Evolutionary conservation across 495 filamentous ascomycete species (phyloP), one percentile per base, ranked within the genome.

Genomic region (Thozetella sp.): DNA sequence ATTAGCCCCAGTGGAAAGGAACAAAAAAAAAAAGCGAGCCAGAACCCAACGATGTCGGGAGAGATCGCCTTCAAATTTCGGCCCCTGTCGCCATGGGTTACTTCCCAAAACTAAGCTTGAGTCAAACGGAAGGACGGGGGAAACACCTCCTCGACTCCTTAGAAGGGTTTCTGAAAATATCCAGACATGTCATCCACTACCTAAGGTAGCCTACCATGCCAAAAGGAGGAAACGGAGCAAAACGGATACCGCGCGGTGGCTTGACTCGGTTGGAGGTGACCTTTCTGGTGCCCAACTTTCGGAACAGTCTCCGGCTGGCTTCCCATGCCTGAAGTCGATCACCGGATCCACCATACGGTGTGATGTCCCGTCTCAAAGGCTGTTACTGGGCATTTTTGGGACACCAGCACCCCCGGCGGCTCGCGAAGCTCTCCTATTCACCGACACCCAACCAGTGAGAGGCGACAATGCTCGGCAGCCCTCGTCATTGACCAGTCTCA

Each of bases 81-180:
- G 43, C n/a, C 43, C 43, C n/a, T 48, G 43, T 48, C 43, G 43
- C 20, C 43, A 48, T 48, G 43, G 43, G 12, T 48, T n/a, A n/a
- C n/a, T n/a, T n/a, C n/a, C n/a, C n/a, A n/a, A n/a, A 6, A 37
- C 30, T 37, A 17, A 17, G 30, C 30, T 6, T 37, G 30, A 37
- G 9, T 37, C 9, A 37, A 37, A 17, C 30, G 30, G 17, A 37
- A 37, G 30, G n/a, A n/a, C n/a, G n/a, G n/a, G n/a, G n/a, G n/a
- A n/a, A n/a, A n/a, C n/a, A n/a, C n/a, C n/a, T n/a, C n/a, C n/a
- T n/a, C n/a, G n/a, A n/a, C n/a, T n/a, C n/a, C n/a, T n/a, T n/a
- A n/a, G n/a, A n/a, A n/a, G n/a, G n/a, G n/a, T n/a, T n/a, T n/a
- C n/a, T n/a, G n/a, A n/a, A n/a, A n/a, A n/a, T n/a, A n/a, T n/a